Conservation (phyloP, 345 rosid species). For the Salix dunnii region DNA sequence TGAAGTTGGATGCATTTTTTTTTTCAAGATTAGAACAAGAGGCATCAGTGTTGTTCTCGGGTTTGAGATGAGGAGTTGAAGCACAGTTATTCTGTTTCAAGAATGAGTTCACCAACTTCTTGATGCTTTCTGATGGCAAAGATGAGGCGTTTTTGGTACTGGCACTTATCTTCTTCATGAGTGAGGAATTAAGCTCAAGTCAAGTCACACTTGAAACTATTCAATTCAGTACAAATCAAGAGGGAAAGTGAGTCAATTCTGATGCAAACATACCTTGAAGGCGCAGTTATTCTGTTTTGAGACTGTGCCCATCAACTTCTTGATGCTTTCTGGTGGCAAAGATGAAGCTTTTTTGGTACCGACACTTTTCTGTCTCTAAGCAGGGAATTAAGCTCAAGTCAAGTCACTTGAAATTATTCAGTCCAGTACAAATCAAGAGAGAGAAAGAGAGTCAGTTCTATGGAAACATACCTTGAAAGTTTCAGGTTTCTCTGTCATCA, state of each 20-base stretch:
- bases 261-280: slow-evolving; percentile 8
- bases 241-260: neutral
- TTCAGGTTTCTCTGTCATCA: slow-evolving; percentile 23
- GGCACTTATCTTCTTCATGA: slow-evolving; percentile 4
- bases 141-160: slow-evolving; percentile 6
- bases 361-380: slow-evolving; percentile 8
- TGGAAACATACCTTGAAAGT: slow-evolving; percentile 8
- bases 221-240: neutral
- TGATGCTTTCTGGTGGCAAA: neutral
- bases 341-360: slow-evolving; percentile 5
- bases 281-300: neutral
- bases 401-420: slow-evolving; percentile 2
- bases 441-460: neutral
- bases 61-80: neutral
- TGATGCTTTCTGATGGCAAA: neutral
- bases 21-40: neutral
- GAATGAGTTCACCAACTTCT: neutral
- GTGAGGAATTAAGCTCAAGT: neutral
- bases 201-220: slow-evolving; percentile 4
- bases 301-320: neutral
- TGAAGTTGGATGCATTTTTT: neutral
- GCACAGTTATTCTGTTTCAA: neutral
- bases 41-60: slow-evolving; percentile 5
- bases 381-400: neutral
- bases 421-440: neutral